phyloP scores from a whole-genome alignment of 1,139 yeast genomes.

The Hemisphaericaspora lyxosophila region DNA sequence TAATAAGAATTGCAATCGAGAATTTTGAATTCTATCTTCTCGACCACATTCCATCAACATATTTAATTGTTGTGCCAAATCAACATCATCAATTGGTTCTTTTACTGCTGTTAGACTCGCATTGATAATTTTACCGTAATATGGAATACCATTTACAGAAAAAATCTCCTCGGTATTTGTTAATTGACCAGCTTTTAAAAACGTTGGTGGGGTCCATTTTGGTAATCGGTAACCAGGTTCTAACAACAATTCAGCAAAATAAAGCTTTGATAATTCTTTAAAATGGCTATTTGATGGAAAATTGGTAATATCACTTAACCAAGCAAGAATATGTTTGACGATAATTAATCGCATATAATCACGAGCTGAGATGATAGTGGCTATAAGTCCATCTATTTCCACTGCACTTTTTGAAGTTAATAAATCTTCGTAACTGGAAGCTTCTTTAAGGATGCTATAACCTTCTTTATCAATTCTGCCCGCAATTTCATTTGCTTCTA shows the following conservation, averaged over 20 bases:
- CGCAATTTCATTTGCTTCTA: constrained; percentile 34
- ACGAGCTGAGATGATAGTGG: constrained; percentile 49
- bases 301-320: constrained; percentile 47
- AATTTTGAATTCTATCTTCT: constrained; percentile 20
- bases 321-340: constrained; percentile 42
- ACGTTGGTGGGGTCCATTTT: constrained; percentile 26
- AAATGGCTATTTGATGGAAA: constrained; percentile 26
- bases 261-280: constrained; percentile 22
- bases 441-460: constrained; percentile 26
- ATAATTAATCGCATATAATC: constrained; percentile 52
- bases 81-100: constrained; percentile 6
- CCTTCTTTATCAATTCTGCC: constrained; percentile 35
- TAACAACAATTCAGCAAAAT: constrained; percentile 30
- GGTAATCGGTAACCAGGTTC: constrained; percentile 27
- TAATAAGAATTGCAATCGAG: constrained; percentile 54
- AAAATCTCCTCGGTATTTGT: constrained; percentile 21
- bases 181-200: constrained; percentile 11
- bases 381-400: constrained; percentile 53
- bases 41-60: constrained; percentile 1
- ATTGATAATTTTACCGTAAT: constrained; percentile 27
- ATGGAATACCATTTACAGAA: constrained; percentile 33
- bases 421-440: constrained; percentile 20
- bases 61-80: constrained; percentile 8
- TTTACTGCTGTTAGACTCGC: constrained; percentile 20
- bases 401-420: constrained; percentile 31